These are phyloP conservation scores for Globomyces pollinis-pini DNA, from an alignment of 192 early-diverging fungal genomes.

Conservation along the genomic window DNA sequence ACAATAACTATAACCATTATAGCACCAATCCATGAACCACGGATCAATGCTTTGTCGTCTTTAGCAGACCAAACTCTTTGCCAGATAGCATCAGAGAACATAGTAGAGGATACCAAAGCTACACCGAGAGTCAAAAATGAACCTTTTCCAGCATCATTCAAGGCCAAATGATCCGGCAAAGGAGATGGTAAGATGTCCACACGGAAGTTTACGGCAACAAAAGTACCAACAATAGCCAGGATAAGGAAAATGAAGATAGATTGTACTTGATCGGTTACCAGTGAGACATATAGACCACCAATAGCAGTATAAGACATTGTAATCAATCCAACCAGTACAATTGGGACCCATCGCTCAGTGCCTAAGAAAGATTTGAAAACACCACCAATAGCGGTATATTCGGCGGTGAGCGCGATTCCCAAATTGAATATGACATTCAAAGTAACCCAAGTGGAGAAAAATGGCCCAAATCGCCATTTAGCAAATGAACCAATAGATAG, in stretches of 20 bases:
- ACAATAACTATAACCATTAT: slow-evolving; percentile 20
- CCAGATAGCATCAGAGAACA: slow-evolving; percentile 46
- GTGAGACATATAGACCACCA: slow-evolving; percentile 39
- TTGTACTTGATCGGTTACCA: slow-evolving; percentile 40
- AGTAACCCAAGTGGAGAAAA: slow-evolving; percentile 26
- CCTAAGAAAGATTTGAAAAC: slow-evolving; percentile 30
- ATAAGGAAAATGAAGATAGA: slow-evolving; percentile 23
- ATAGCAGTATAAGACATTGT: slow-evolving; percentile 37
- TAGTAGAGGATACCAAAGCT: slow-evolving; percentile 34
- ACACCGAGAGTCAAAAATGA: slow-evolving; percentile 31
- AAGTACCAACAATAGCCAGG: slow-evolving; percentile 20
- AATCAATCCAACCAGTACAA: slow-evolving; percentile 32
- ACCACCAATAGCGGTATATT: slow-evolving; percentile 33
- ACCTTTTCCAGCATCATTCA: slow-evolving; percentile 25
- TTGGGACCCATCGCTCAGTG: slow-evolving; percentile 18
- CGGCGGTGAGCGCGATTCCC: slow-evolving; percentile 25
- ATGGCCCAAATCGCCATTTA: slow-evolving; percentile 23
- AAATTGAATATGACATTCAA: slow-evolving; percentile 36
- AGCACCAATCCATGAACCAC: slow-evolving; percentile 25
- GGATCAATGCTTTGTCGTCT: slow-evolving; percentile 18
- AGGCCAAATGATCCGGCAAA: slow-evolving; percentile 21
- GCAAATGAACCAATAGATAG: slow-evolving; percentile 29
- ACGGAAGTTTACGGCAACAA: slow-evolving; percentile 31
- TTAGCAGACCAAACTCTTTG: slow-evolving; percentile 44
- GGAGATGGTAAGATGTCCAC: slow-evolving; percentile 12